Conservation (phyloP, 177 flowering plant genomes). For the Vitis hybrid region DNA sequence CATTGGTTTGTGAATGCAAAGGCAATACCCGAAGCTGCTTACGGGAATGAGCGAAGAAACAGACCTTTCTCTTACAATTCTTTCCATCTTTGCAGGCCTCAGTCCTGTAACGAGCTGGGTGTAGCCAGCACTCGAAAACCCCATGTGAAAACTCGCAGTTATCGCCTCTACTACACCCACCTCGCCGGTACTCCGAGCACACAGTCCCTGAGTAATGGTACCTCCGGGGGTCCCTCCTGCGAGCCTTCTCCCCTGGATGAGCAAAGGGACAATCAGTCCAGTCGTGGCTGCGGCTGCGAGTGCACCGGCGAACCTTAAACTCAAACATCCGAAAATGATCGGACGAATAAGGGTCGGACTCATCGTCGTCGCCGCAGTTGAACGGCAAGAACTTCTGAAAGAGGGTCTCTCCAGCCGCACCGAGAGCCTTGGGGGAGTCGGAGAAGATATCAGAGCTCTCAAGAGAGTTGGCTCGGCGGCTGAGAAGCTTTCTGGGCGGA, state of each 20-base stretch:
- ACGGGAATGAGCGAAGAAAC: slow-evolving; percentile 81
- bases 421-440: slow-evolving; percentile 15
- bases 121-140: slow-evolving; percentile 90
- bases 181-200: slow-evolving; percentile 71
- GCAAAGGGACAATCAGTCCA: slow-evolving; percentile 99
- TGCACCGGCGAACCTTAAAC: slow-evolving; percentile 85
- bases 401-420: slow-evolving; percentile 13
- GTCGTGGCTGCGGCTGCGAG: slow-evolving; percentile 87
- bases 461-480: slow-evolving; percentile 13
- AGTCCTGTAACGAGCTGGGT: slow-evolving; percentile 75
- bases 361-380: slow-evolving; percentile 25
- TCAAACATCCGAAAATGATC: slow-evolving; percentile 91
- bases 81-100: slow-evolving; percentile 76
- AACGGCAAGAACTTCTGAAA: slow-evolving; percentile 40
- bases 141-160: slow-evolving; percentile 81
- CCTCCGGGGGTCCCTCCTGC: slow-evolving; percentile 78
- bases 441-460: neutral
- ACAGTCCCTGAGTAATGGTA: slow-evolving; percentile 42
- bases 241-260: slow-evolving; percentile 95
- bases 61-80: slow-evolving; percentile 64
- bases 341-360: slow-evolving; percentile 55
- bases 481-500: slow-evolving; percentile 58
- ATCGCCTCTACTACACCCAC: slow-evolving; percentile 66
- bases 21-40: slow-evolving; percentile 59
- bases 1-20: neutral